Evolutionary conservation across 2,329 filamentous ascomycete genomes (phyloP), one percentile per base, ranked within the genome.

Genomic region (Helotiales sp.): DNA sequence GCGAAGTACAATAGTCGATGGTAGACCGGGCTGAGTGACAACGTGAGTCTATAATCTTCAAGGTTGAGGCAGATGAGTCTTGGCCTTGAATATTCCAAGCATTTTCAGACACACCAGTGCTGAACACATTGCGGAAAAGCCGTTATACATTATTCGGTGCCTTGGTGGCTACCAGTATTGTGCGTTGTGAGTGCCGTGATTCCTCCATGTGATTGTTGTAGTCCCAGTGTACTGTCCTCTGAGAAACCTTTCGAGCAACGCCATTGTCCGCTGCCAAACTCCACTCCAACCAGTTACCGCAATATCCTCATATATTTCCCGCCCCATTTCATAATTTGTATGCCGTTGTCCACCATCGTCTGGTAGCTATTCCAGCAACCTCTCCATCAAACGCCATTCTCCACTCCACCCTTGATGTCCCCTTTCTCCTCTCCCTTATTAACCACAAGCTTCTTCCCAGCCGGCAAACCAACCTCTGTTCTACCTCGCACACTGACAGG

Each of bases 351-450:
- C n/a, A n/a, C n/a, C n/a, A n/a, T n/a, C n/a, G n/a, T n/a, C n/a
- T n/a, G n/a, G n/a, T n/a, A n/a, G n/a, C n/a, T n/a, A n/a, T n/a
- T n/a, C n/a, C n/a, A n/a, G n/a, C n/a, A n/a, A n/a, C 17, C 30
- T 44, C 40, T 19, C 15, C n/a, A 17, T 48, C 29, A 33, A 30
- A 24, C 29, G 24, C 27, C 27, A 31, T 48, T n/a, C 76, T 33
- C 33, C 5, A 59, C 48, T 25, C 52, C 57, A 12, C 52, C 40
- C 38, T 59, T 52, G 5, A 60, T 36, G 46, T 57, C 59, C 17
- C 58, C 59, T 58, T 54, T 48, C 2, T 63, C 62, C 8, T 66
- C 62, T 12, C 57, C 63, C 61, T 69, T 68, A 36, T 60, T 58
- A 19, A 66, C 54, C 5, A 63, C 59, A 19, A 57, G 44, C 36